Conservation (phyloP, 176 grass and related monocot genomes). For the Pontederia paniculata region DNA sequence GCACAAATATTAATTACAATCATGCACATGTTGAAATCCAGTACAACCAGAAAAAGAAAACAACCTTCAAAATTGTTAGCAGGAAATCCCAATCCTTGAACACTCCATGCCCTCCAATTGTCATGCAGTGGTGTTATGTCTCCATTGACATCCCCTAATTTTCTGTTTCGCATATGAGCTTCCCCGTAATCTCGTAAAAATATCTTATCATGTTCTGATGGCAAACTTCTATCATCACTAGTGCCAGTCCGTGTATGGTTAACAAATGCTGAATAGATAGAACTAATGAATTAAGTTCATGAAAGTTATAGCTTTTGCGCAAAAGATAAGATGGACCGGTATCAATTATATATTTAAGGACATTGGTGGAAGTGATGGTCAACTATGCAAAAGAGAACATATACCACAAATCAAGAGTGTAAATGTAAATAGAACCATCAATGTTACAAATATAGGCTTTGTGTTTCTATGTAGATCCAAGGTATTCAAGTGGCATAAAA, state of each 20-base stretch:
- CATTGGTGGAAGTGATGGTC: too few species aligned
- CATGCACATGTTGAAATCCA: constrained; percentile 18
- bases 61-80: constrained; percentile 38
- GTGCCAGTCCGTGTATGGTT: constrained; percentile 2
- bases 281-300: neutral
- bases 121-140: constrained; percentile 23
- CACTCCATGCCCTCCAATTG: constrained; percentile 47
- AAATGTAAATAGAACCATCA: too few species aligned
- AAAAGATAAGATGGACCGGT: neutral
- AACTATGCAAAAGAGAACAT: too few species aligned
- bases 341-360: neutral
- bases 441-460: too few species aligned
- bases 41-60: constrained; percentile 4
- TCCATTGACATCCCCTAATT: constrained; percentile 19
- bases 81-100: constrained; percentile 34
- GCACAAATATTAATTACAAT: constrained; percentile 22
- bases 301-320: neutral
- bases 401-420: too few species aligned
- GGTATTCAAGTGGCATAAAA: too few species aligned
- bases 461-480: too few species aligned
- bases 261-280: constrained; percentile 8
- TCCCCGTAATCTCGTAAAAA: neutral
- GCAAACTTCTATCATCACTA: constrained; percentile 7
- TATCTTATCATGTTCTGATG: neutral
- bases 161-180: constrained; percentile 12